Conservation (phyloP, 2,329 filamentous ascomycete species). For the Colletotrichum chrysophilum region DNA sequence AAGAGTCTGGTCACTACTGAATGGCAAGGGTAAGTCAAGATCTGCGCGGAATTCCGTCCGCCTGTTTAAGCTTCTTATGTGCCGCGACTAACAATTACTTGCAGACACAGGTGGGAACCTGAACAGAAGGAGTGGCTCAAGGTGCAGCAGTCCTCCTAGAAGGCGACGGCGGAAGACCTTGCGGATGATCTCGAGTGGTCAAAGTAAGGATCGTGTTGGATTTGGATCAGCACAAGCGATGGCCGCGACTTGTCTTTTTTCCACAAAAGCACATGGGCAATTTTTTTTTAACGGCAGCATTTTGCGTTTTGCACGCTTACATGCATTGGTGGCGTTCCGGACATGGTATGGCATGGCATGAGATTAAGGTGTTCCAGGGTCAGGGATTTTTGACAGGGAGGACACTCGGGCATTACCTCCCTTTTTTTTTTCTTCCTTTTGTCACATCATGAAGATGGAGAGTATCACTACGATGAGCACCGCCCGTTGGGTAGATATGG, state of each 20-base stretch:
- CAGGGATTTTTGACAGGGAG: background rate
- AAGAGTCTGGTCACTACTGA: slow-evolving; percentile 65
- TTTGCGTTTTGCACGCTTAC: slow-evolving; percentile 4
- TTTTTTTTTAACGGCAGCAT: background rate
- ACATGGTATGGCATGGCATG: background rate
- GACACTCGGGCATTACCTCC: background rate
- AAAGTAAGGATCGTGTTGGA: background rate
- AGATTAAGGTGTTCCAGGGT: slow-evolving; percentile 2
- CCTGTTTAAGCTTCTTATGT: background rate
- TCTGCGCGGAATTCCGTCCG: background rate
- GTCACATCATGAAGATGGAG: slow-evolving; percentile 1
- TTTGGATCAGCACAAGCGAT: background rate
- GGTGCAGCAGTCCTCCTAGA: slow-evolving; percentile 21
- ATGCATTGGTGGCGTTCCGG: slow-evolving; percentile 16
- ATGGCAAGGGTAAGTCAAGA: slow-evolving; percentile 61
- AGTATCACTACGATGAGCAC: background rate
- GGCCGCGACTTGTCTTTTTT: background rate
- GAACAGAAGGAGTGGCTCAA: slow-evolving; percentile 65
- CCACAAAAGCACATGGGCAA: background rate
- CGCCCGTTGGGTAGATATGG: background rate
- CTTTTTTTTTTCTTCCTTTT: background rate
- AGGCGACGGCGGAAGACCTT: background rate
- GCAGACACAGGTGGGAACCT: slow-evolving; percentile 66
- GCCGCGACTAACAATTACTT: slow-evolving; percentile 17
- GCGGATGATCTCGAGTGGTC: background rate